Conservation (phyloP, 164 flowering plant species). For the Echeveria elegans region DNA sequence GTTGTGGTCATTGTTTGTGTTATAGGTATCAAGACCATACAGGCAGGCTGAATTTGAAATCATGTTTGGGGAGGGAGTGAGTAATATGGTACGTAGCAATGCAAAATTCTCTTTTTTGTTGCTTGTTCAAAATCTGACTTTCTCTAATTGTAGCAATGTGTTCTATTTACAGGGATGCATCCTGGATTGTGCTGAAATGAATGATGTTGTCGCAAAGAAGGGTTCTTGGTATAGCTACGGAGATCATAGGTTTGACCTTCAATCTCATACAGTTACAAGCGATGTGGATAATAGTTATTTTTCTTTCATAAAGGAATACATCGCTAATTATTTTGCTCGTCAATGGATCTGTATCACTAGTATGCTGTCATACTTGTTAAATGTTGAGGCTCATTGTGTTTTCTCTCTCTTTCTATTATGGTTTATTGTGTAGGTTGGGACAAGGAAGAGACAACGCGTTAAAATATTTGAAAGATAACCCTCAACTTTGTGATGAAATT, state of each 20-base stretch:
- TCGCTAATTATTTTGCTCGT: background rate
- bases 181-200: constrained; percentile 88
- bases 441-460: constrained; percentile 87
- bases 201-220: constrained; percentile 69
- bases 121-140: background rate
- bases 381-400: background rate
- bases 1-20: constrained; percentile 9
- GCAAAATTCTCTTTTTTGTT: background rate
- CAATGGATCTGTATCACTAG: background rate
- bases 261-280: background rate
- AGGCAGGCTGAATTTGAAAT: constrained; percentile 96
- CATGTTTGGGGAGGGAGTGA: constrained; percentile 93
- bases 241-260: constrained; percentile 64
- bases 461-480: constrained; percentile 70
- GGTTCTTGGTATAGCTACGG: constrained; percentile 98
- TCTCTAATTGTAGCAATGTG: constrained; percentile 7
- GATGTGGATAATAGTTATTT: background rate
- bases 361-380: too few species aligned
- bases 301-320: too few species aligned
- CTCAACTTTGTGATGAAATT: constrained; percentile 52
- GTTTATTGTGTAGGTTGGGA: constrained; percentile 51
- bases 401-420: constrained; percentile 12
- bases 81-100: constrained; percentile 62
- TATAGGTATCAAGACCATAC: constrained; percentile 97
- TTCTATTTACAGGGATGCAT: constrained; percentile 66